phyloP scores from a whole-genome alignment of 1,139 yeast species.

The Scheffersomyces parashehatae region DNA sequence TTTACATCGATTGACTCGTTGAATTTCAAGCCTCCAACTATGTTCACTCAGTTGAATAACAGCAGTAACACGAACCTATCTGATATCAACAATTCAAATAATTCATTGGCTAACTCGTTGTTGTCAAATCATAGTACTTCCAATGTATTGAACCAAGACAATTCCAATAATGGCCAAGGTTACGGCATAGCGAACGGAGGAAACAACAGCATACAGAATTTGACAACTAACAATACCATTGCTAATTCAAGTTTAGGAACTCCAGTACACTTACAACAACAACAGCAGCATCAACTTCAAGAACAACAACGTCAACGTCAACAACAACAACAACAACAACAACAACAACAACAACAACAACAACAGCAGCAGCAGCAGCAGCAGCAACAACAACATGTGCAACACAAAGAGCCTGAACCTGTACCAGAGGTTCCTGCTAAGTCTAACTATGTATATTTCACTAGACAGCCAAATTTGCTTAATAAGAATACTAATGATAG shows the following conservation, averaged over 20 bases:
- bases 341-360: conserved; percentile 21
- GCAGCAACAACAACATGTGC: conserved; percentile 12
- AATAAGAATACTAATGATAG: conserved; percentile 68
- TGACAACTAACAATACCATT: background rate
- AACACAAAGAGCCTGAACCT: conserved; percentile 6
- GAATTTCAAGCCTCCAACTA: conserved; percentile 43
- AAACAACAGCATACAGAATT: background rate
- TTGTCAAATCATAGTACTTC: conserved; percentile 22
- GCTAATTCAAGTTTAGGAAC: too few relatives aligned
- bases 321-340: conserved; percentile 8
- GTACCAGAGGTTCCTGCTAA: conserved; percentile 7
- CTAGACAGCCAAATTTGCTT: conserved; percentile 80
- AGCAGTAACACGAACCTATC: conserved; percentile 42
- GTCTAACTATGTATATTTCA: conserved; percentile 66
- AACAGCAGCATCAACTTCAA: conserved; percentile 7
- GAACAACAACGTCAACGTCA: conserved; percentile 13
- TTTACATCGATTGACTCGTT: conserved; percentile 44
- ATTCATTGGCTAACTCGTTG: conserved; percentile 25
- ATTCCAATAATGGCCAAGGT: background rate
- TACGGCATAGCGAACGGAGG: background rate
- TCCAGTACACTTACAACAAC: conserved; percentile 2
- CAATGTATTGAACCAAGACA: conserved; percentile 6
- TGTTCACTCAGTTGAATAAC: conserved; percentile 47
- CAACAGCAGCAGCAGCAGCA: conserved; percentile 16
- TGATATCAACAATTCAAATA: conserved; percentile 30